Conservation (phyloP, 805 yeast species). For the Cyberlindnera samutprakarnensis region DNA sequence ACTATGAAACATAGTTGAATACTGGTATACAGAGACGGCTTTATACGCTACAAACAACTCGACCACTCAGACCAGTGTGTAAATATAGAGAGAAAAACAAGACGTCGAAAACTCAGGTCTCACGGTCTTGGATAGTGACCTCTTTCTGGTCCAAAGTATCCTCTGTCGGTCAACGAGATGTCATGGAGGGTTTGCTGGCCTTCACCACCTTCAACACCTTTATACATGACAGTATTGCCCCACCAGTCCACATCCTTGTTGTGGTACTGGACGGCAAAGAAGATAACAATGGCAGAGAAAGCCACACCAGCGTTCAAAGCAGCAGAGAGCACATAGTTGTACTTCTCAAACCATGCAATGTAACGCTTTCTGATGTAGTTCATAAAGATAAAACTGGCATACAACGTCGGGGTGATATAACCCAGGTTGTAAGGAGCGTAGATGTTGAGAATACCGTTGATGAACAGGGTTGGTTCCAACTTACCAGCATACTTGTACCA, state of each 20-base stretch:
- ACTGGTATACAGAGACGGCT: no score
- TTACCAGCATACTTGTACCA: constrained; percentile 5
- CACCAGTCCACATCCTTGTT: constrained; percentile 47
- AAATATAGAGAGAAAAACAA: no score
- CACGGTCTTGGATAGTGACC: constrained; percentile 17
- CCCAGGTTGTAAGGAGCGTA: constrained; percentile 47
- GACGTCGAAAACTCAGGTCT: no score
- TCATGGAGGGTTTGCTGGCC: constrained; percentile 17
- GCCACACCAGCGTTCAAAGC: constrained; percentile 60
- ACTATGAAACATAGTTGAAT: no score
- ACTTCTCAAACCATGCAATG: constrained; percentile 47
- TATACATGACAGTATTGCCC: constrained; percentile 44
- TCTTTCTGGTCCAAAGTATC: constrained; percentile 17
- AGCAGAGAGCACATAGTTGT: constrained; percentile 44
- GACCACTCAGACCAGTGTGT: no score
- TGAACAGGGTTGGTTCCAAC: constrained; percentile 42
- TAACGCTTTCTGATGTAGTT: constrained; percentile 30
- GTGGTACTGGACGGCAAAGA: constrained; percentile 43
- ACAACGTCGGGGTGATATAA: constrained; percentile 25
- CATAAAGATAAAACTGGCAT: constrained; percentile 35
- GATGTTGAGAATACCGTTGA: constrained; percentile 39
- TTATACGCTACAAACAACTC: no score
- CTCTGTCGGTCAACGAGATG: constrained; percentile 7
- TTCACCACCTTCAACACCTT: constrained; percentile 31
- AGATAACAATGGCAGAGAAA: constrained; percentile 41